Evolutionary conservation across 192 early-diverging fungal genomes (phyloP), one percentile per base, ranked within the genome.

Genomic region (Dissophora ornata): DNA sequence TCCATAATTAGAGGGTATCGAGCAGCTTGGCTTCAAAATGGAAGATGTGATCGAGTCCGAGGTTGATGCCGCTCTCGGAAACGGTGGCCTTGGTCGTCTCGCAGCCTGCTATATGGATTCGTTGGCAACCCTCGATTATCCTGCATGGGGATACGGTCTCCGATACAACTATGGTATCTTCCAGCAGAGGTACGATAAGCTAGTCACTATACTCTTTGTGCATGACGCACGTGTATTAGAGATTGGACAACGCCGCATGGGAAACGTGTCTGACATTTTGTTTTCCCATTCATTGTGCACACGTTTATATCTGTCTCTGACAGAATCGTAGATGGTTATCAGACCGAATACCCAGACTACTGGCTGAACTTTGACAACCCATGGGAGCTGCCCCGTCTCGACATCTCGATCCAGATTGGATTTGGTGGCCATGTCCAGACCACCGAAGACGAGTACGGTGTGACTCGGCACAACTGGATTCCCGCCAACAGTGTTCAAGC

Each of bases 71-170:
- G 97, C 95, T 3, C 89, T 99, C 33, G 97, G 97, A 38, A 99
- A 99, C 74, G 97, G 97, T 65, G 97, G 97, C 74, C 84, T 99
- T 9, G 97, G 96, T 53, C 93, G 97, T 34, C 84, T 99, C 54
- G 97, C 97, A 2, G 97, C 97, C 42, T 99, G 97, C 80, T 99
- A 96, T 66, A 95, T 99, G 90, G 94, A 98, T 81, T 97, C 96
- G 32, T 78, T 98, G 77, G 96, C 97, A 30, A 94, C 95, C 56
- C 79, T 93, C 22, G 92, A 98, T 79, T 95, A 95, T 62, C 96
- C 97, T 22, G 95, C 91, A 30, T 96, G 96, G 94, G 94, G 97
- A 62, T 99, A 99, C 61, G 97, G 97, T 49, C 91, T 99, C 60
- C 90, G 97, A 36, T 99, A 97, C 86, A 93, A 90, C 55, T 99